A percentile compares a stretch with the other conserved stretches of the same genome.
Evolutionary conservation across 768 basidiomycete species (phyloP).

Genomic region (Phlebiopsis flavidoalba): DNA sequence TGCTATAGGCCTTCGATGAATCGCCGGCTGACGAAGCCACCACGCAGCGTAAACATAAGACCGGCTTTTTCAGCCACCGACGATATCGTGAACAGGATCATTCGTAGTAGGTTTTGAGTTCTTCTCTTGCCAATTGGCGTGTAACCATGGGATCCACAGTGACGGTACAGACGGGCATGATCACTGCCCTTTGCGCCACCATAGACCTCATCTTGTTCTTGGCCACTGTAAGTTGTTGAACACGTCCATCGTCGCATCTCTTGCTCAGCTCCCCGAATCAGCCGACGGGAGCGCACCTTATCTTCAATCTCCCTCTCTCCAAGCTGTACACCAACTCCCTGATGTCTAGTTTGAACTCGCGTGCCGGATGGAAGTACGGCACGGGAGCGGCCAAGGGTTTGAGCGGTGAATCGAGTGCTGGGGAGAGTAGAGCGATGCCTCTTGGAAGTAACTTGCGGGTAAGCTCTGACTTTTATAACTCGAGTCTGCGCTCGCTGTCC

Average conservation of each 20-base stretch:
- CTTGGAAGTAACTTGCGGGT: constrained; percentile 1
- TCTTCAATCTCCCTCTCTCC: constrained; percentile 32
- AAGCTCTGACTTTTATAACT: background rate
- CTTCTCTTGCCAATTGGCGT: background rate
- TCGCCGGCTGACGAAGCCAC: background rate
- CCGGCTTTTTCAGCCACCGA: constrained; percentile 39
- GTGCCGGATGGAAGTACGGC: constrained; percentile 28
- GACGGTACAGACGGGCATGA: constrained; percentile 33
- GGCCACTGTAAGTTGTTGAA: constrained; percentile 16
- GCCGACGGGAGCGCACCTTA: constrained; percentile 25
- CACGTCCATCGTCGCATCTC: background rate
- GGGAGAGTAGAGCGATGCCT: background rate
- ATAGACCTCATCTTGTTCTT: constrained; percentile 29
- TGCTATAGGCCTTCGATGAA: background rate
- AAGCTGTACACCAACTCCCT: constrained; percentile 36
- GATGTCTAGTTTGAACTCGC: constrained; percentile 34
- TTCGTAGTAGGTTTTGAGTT: constrained; percentile 25
- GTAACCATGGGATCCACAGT: constrained; percentile 16
- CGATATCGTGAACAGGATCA: constrained; percentile 37
- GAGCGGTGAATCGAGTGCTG: constrained; percentile 21
- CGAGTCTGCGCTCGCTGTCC: background rate
- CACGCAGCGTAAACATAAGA: constrained; percentile 33
- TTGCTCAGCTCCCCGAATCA: background rate
- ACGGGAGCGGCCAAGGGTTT: constrained; percentile 13
- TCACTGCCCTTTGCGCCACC: constrained; percentile 29